phyloP scores from a whole-genome alignment of 2,329 filamentous ascomycete species.

The Zarea fungicola region DNA sequence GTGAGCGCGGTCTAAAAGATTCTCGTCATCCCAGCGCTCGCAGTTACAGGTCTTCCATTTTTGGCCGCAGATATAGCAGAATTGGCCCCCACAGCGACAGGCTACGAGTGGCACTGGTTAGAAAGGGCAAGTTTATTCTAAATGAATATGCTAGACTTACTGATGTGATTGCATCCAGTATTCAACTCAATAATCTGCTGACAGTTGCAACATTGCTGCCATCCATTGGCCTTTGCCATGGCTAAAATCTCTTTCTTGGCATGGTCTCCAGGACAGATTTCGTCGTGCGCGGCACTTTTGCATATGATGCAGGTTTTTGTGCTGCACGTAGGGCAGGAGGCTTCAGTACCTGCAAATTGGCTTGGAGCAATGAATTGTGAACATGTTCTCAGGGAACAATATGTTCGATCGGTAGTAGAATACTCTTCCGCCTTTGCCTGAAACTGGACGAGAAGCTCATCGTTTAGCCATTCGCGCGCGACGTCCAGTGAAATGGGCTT shows the following conservation, averaged over 20 bases:
- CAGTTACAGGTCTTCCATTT: constrained; percentile 35
- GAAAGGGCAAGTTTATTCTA: too few relatives aligned
- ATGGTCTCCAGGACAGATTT: not conserved
- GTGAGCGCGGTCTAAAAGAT: constrained; percentile 7
- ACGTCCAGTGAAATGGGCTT: not conserved
- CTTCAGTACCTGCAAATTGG: not conserved
- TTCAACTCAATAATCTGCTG: not conserved
- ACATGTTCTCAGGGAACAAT: not conserved
- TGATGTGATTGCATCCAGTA: not conserved
- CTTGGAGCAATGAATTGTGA: not conserved
- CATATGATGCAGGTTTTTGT: not conserved
- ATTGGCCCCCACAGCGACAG: constrained; percentile 38
- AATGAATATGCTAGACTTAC: too few relatives aligned
- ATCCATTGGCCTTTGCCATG: not conserved
- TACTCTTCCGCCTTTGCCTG: not conserved
- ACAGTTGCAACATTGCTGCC: not conserved
- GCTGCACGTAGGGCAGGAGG: not conserved
- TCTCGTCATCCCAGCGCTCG: constrained; percentile 29
- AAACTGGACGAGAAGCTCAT: not conserved
- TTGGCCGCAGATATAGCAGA: constrained; percentile 41
- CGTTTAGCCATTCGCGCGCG: not conserved
- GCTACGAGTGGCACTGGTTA: too few relatives aligned
- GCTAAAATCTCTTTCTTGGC: not conserved
- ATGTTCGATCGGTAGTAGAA: not conserved
- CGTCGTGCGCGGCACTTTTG: not conserved